Conservation (phyloP, 306 rosid genomes). For the Oemleria cerasiformis region DNA sequence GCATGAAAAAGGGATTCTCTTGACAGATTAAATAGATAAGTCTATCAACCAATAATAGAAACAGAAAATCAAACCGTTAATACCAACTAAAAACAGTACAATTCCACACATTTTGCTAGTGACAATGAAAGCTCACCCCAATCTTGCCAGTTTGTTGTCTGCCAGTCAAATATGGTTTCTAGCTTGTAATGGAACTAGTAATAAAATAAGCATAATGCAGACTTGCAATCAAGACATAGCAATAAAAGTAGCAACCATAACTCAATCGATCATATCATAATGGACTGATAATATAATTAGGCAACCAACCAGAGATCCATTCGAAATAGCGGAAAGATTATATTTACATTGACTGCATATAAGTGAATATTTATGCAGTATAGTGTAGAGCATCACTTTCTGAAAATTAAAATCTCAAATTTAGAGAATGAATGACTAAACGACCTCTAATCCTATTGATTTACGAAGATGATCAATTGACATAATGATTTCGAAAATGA, state of each 20-base stretch:
- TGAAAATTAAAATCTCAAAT: not conserved
- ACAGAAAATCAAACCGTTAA: not conserved
- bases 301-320: slow-evolving; percentile 13
- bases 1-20: not conserved
- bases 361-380: too few species aligned
- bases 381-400: too few species aligned
- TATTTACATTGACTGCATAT: not conserved
- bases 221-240: not conserved
- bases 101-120: not conserved
- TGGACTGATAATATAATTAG: not conserved
- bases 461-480: too few species aligned
- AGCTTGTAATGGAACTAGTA: not conserved
- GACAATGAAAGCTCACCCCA: not conserved
- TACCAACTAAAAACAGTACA: not conserved
- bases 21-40: not conserved
- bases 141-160: not conserved
- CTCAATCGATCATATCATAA: not conserved
- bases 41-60: not conserved
- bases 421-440: too few species aligned
- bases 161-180: not conserved
- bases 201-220: not conserved
- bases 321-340: not conserved
- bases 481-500: too few species aligned
- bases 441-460: too few species aligned
- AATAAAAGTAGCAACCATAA: not conserved